Evolutionary conservation across 768 basidiomycete species (phyloP).

Genomic region (Suillus lakei): DNA sequence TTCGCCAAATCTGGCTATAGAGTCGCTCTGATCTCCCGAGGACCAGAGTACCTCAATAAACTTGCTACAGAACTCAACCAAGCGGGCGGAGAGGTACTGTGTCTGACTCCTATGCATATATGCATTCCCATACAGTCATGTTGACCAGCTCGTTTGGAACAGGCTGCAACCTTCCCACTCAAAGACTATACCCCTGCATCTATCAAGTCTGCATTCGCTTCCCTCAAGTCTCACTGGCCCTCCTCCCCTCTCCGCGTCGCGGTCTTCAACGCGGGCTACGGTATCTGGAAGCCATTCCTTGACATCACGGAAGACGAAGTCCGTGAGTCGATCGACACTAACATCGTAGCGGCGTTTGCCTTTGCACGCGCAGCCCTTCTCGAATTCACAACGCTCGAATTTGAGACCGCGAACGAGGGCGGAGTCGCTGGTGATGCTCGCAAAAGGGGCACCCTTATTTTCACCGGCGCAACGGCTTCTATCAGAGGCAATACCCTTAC

Average conservation of each 20-base stretch:
- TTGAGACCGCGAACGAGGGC: conserved; percentile 46
- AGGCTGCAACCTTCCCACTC: conserved; percentile 67
- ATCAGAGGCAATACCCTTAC: conserved; percentile 64
- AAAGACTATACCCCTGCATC: conserved; percentile 52
- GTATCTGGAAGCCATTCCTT: conserved; percentile 70
- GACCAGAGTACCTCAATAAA: conserved; percentile 52
- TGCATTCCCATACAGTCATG: neutral
- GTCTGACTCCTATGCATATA: neutral
- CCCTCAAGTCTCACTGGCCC: conserved; percentile 51
- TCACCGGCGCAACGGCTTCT: conserved; percentile 76
- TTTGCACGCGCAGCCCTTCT: conserved; percentile 66
- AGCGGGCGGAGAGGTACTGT: conserved; percentile 58
- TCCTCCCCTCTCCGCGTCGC: conserved; percentile 61
- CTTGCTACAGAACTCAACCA: conserved; percentile 59
- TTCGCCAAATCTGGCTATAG: conserved; percentile 69
- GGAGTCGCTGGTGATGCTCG: conserved; percentile 44
- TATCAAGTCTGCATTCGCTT: conserved; percentile 52
- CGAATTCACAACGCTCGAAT: conserved; percentile 59
- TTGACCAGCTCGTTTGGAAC: neutral
- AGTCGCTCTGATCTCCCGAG: conserved; percentile 68
- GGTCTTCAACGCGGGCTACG: conserved; percentile 64
- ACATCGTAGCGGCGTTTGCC: conserved; percentile 62
- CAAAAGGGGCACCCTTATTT: conserved; percentile 66
- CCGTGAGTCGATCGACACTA: conserved; percentile 52
- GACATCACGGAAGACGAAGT: conserved; percentile 64